Percentiles rank a stretch among this genome's conserved stretches.
Conservation (phyloP, 2,329 filamentous ascomycete species). For the Pseudocercospora cruenta region DNA sequence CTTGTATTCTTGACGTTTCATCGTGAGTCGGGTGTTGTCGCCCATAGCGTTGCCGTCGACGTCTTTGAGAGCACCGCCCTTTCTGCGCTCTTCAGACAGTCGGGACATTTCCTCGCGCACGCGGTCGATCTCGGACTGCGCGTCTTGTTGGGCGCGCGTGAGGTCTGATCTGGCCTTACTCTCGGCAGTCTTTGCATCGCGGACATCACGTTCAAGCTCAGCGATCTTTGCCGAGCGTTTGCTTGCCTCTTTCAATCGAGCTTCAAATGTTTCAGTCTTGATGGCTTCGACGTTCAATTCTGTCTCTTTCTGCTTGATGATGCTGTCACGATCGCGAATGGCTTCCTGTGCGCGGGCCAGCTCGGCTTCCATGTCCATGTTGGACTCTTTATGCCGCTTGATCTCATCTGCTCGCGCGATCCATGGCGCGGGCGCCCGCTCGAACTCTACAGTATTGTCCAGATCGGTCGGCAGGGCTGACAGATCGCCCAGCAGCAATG, state of each 20-base stretch:
- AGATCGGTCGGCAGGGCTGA: conserved; percentile 60
- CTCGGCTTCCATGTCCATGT: conserved; percentile 83
- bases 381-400: conserved; percentile 77
- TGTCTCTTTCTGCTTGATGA: conserved; percentile 63
- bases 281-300: conserved; percentile 84
- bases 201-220: conserved; percentile 58
- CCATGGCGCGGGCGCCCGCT: conserved; percentile 78
- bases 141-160: conserved; percentile 29
- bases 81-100: conserved; percentile 31
- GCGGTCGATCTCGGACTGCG: conserved; percentile 34
- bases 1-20: conserved; percentile 70
- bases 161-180: conserved; percentile 56
- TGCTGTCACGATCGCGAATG: conserved; percentile 70
- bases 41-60: conserved; percentile 69
- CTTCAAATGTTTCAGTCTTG: conserved; percentile 90
- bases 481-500: conserved; percentile 69
- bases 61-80: conserved; percentile 53
- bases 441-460: conserved; percentile 59
- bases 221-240: conserved; percentile 73
- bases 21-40: conserved; percentile 70
- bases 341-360: conserved; percentile 79
- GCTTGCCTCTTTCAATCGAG: conserved; percentile 79
- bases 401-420: conserved; percentile 78
- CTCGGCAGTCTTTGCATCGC: conserved; percentile 49
- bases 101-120: conserved; percentile 36